Evolutionary conservation across 768 basidiomycete species (phyloP).

Genomic region (Lentinula guzmanii): DNA sequence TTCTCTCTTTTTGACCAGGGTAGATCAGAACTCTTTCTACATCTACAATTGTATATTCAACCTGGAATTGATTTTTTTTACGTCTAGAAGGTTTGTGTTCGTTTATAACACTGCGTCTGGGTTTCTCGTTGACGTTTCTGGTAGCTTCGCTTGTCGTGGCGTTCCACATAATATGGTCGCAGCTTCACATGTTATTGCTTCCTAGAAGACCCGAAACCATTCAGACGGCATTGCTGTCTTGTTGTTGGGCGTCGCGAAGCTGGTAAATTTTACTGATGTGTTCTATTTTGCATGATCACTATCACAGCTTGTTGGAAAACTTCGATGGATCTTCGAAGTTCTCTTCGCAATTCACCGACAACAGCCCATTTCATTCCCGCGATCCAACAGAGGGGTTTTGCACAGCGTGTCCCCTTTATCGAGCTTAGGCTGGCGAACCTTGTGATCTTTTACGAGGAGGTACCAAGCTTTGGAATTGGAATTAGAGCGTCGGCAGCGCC

Average conservation of each 20-base stretch:
- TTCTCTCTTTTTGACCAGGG: neutral
- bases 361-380: neutral
- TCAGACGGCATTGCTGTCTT: neutral
- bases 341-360: neutral
- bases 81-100: neutral
- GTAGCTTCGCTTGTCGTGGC: neutral
- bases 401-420: neutral
- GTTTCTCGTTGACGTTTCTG: neutral
- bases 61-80: neutral
- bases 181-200: neutral
- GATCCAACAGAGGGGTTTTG: neutral
- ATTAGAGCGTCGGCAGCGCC: neutral
- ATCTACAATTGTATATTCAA: neutral
- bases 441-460: neutral
- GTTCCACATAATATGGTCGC: neutral
- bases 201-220: neutral
- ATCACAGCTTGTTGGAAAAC: neutral
- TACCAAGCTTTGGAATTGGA: too few relatives aligned
- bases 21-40: neutral
- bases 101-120: neutral
- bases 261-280: neutral
- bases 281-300: neutral
- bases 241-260: neutral
- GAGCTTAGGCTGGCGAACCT: neutral
- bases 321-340: neutral